Percentiles rank a stretch among this genome's conserved stretches.
phyloP scores from a whole-genome alignment of 1,284 basidiomycete genomes.

The Puccinia hordei region DNA sequence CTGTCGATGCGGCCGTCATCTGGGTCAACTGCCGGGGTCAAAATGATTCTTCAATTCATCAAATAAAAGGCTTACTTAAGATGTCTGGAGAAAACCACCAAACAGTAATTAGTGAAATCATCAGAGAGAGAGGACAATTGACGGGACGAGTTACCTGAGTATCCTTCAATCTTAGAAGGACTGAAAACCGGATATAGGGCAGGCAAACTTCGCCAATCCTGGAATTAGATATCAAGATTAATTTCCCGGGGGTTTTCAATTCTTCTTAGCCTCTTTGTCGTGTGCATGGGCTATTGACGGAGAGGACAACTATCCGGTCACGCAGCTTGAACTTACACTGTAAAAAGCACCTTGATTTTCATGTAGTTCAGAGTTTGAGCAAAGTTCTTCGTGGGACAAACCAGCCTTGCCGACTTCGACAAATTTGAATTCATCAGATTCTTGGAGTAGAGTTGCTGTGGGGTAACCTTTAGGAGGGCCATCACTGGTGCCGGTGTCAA shows the following conservation, averaged over 20 bases:
- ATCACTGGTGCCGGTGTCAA: conserved; percentile 4
- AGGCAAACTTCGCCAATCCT: conserved; percentile 50
- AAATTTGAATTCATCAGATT: conserved; percentile 49
- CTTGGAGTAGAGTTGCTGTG: conserved; percentile 28
- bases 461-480: conserved; percentile 39
- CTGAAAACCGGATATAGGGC: conserved; percentile 51
- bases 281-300: neutral
- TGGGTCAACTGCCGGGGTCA: no score
- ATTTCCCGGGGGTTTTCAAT: conserved; percentile 4
- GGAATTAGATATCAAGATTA: neutral
- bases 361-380: conserved; percentile 44
- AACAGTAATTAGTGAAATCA: neutral
- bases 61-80: conserved; percentile 31
- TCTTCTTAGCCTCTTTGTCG: neutral
- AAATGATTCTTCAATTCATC: neutral
- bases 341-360: conserved; percentile 49
- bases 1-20: neutral
- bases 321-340: conserved; percentile 23
- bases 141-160: conserved; percentile 33
- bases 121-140: neutral
- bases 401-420: conserved; percentile 34
- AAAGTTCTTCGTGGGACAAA: conserved; percentile 41
- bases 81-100: conserved; percentile 24
- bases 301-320: conserved; percentile 4
- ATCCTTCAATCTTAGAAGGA: conserved; percentile 50